Evolutionary conservation across 495 filamentous ascomycete species (phyloP).

Genomic region (Penicillium crystallinum): DNA sequence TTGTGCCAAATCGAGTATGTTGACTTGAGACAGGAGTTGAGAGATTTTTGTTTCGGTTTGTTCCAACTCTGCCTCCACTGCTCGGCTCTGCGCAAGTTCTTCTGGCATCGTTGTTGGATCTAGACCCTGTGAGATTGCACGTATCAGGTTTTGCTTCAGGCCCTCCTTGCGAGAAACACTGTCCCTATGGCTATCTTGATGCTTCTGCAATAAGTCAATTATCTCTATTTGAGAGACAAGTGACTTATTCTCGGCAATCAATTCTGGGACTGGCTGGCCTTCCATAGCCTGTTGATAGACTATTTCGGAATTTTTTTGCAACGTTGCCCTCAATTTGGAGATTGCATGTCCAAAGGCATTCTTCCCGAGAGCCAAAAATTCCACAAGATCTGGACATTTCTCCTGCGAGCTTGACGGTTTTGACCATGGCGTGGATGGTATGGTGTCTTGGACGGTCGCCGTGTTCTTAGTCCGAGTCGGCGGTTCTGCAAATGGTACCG

Average conservation of each 20-base stretch:
- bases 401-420: conserved; percentile 19
- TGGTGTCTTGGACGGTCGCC: background rate
- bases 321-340: conserved; percentile 19
- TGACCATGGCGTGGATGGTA: conserved; percentile 10
- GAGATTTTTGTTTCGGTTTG: conserved; percentile 29
- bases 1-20: conserved; percentile 11
- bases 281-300: conserved; percentile 39
- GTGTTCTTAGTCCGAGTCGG: conserved; percentile 9
- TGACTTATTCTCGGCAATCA: conserved; percentile 35
- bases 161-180: conserved; percentile 25
- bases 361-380: conserved; percentile 25
- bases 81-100: conserved; percentile 34
- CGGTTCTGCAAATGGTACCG: conserved; percentile 2
- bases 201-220: conserved; percentile 28
- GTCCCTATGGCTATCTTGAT: conserved; percentile 21
- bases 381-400: conserved; percentile 23
- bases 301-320: conserved; percentile 34
- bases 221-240: conserved; percentile 31
- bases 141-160: conserved; percentile 33
- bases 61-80: conserved; percentile 31
- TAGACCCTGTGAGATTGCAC: conserved; percentile 31
- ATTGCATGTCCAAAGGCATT: conserved; percentile 20
- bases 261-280: conserved; percentile 31
- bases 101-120: conserved; percentile 30
- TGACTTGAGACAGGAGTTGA: conserved; percentile 23